These are phyloP conservation scores for Cadophora sp. DNA, from an alignment of 2,329 filamentous ascomycete species.

Conservation along the genomic window DNA sequence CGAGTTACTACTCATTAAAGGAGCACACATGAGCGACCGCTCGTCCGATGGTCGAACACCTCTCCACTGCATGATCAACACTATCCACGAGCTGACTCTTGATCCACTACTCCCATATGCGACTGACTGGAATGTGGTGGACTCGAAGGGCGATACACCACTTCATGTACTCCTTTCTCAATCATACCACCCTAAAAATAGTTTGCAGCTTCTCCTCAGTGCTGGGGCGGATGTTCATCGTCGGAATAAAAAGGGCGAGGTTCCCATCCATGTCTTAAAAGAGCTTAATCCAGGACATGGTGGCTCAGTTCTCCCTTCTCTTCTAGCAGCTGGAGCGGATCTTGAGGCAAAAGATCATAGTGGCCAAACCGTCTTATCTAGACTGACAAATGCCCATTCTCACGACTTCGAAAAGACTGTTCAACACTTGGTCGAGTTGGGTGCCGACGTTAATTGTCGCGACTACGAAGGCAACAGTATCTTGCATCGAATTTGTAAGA, in stretches of 20 bases:
- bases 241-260: slow-evolving; percentile 22
- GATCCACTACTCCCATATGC: slow-evolving; percentile 17
- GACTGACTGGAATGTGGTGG: slow-evolving; percentile 23
- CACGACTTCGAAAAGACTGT: slow-evolving; percentile 10
- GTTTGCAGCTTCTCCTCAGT: slow-evolving; percentile 14
- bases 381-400: not conserved
- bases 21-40: slow-evolving; percentile 17
- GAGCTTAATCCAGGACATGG: not conserved
- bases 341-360: slow-evolving; percentile 24
- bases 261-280: not conserved
- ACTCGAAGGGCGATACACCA: slow-evolving; percentile 22
- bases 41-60: slow-evolving; percentile 21
- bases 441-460: slow-evolving; percentile 18
- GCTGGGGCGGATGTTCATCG: slow-evolving; percentile 25
- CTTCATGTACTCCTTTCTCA: slow-evolving; percentile 20
- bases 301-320: not conserved
- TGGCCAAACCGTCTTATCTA: slow-evolving; percentile 23
- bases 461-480: slow-evolving; percentile 18
- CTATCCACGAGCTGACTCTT: slow-evolving; percentile 1
- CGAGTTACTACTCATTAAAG: slow-evolving; percentile 15
- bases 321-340: slow-evolving; percentile 22
- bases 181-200: not conserved
- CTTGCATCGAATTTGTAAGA: slow-evolving; percentile 17
- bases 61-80: slow-evolving; percentile 22
- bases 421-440: slow-evolving; percentile 24